These are phyloP conservation scores for Bonnemaisonia californica DNA, from an alignment of 31 red algal species.

Conservation along the genomic window DNA sequence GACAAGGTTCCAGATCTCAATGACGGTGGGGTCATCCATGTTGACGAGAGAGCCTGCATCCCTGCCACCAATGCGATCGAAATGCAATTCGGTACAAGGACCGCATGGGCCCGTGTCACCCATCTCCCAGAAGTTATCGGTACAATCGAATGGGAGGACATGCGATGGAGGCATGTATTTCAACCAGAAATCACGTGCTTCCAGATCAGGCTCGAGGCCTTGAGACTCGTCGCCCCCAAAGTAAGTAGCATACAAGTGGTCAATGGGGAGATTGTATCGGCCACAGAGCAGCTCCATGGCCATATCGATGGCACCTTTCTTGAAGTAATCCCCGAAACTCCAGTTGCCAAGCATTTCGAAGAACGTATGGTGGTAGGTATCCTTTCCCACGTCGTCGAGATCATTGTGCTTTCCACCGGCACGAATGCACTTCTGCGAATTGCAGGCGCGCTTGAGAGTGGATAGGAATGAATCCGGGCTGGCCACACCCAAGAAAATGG, in stretches of 20 bases:
- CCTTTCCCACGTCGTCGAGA: slow-evolving; percentile 96
- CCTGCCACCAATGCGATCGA: slow-evolving; percentile 81
- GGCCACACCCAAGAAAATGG: slow-evolving; percentile 88
- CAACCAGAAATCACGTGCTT: slow-evolving; percentile 90
- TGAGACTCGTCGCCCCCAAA: slow-evolving; percentile 88
- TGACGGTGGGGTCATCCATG: slow-evolving; percentile 89
- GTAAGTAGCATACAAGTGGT: slow-evolving; percentile 91
- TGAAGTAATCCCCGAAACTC: slow-evolving; percentile 99
- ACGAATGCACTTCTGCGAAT: slow-evolving; percentile 99
- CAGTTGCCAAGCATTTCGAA: slow-evolving; percentile 99
- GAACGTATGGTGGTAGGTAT: slow-evolving; percentile 99
- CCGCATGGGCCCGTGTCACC: slow-evolving; percentile 98
- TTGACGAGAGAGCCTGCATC: slow-evolving; percentile 82
- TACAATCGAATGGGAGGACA: slow-evolving; percentile 90
- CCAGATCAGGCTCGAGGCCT: slow-evolving; percentile 79
- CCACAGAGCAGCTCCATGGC: slow-evolving; percentile 69
- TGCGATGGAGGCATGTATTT: slow-evolving; percentile 68
- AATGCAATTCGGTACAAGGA: slow-evolving; percentile 94
- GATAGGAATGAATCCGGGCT: slow-evolving; percentile 72
- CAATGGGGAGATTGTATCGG: slow-evolving; percentile 60
- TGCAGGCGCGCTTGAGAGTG: slow-evolving; percentile 74
- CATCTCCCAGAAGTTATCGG: slow-evolving; percentile 99
- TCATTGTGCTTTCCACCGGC: slow-evolving; percentile 99
- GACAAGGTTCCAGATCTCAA: slow-evolving; percentile 99
- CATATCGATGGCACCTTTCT: slow-evolving; percentile 92